Conservation (phyloP, 768 basidiomycete species). For the Tylopilus vinaceipallidus region DNA sequence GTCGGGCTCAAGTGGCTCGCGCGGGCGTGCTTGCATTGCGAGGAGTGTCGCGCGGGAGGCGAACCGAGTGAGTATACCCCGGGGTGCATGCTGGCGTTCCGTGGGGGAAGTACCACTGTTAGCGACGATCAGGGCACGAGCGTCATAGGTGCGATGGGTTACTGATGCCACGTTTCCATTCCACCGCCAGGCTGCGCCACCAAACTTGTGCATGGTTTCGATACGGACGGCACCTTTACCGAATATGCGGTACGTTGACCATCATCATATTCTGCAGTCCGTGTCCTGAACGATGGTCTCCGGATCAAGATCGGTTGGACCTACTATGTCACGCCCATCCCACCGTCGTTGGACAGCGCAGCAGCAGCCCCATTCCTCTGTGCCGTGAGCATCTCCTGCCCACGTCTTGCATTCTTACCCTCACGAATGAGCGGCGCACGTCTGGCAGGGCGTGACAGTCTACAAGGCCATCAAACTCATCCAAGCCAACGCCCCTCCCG, state of each 20-base stretch:
- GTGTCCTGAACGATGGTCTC: not conserved
- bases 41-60: conserved; percentile 37
- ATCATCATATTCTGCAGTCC: not conserved
- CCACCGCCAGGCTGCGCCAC: conserved; percentile 13
- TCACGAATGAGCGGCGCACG: not conserved
- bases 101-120: not conserved
- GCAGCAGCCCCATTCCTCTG: conserved; percentile 45
- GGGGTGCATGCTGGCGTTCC: not conserved
- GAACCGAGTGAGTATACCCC: conserved; percentile 29
- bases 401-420: not conserved
- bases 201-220: conserved; percentile 31
- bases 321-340: conserved; percentile 44
- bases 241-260: conserved; percentile 34
- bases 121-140: not conserved
- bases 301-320: conserved; percentile 32
- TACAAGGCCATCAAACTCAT: conserved; percentile 45
- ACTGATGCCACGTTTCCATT: not conserved
- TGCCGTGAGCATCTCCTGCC: conserved; percentile 26
- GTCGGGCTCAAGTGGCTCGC: conserved; percentile 47
- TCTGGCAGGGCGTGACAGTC: conserved; percentile 41
- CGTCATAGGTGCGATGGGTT: not conserved
- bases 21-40: conserved; percentile 39
- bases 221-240: conserved; percentile 44
- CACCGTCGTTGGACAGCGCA: conserved; percentile 38
- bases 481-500: conserved; percentile 24